Conservation (phyloP, 352 stramenopile species). For the Phytophthora sojae region DNA sequence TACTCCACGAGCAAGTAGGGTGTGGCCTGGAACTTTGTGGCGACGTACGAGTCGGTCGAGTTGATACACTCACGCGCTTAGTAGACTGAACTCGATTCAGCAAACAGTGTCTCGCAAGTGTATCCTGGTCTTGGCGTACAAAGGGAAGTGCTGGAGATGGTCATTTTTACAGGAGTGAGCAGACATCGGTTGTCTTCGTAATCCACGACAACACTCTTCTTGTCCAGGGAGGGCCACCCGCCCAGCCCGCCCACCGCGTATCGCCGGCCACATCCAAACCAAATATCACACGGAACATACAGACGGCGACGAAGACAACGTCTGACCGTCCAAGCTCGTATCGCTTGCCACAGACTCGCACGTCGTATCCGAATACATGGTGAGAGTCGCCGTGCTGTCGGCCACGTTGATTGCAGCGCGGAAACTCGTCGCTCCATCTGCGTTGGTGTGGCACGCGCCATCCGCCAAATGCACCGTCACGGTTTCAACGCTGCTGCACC, state of each 20-base stretch:
- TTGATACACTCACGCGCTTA: not conserved
- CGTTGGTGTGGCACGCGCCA: conserved; percentile 5
- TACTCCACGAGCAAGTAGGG: conserved; percentile 16
- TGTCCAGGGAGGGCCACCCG: not conserved
- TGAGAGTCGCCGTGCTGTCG: conserved; percentile 13
- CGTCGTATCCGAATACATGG: conserved; percentile 1
- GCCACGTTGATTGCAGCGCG: not conserved
- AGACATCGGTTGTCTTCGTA: conserved; percentile 1
- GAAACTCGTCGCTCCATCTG: conserved; percentile 8
- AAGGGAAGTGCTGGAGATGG: not conserved
- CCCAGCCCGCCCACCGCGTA: conserved; percentile 17
- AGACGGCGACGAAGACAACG: conserved; percentile 4
- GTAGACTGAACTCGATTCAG: not conserved
- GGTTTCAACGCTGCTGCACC: not conserved
- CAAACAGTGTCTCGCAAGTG: not conserved
- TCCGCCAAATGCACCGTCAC: conserved; percentile 14
- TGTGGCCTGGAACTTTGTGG: not conserved
- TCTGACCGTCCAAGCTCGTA: conserved; percentile 6
- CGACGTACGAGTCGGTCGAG: not conserved
- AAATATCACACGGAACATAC: not conserved
- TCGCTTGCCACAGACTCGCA: conserved; percentile 1
- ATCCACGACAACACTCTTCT: conserved; percentile 15
- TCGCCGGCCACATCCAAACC: not conserved
- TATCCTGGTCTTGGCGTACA: conserved; percentile 1
- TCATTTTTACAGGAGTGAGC: not conserved